Percentiles rank a stretch among this genome's conserved stretches.
Evolutionary conservation across 768 basidiomycete species (phyloP).

Genomic region (Ephemerocybe angulata): DNA sequence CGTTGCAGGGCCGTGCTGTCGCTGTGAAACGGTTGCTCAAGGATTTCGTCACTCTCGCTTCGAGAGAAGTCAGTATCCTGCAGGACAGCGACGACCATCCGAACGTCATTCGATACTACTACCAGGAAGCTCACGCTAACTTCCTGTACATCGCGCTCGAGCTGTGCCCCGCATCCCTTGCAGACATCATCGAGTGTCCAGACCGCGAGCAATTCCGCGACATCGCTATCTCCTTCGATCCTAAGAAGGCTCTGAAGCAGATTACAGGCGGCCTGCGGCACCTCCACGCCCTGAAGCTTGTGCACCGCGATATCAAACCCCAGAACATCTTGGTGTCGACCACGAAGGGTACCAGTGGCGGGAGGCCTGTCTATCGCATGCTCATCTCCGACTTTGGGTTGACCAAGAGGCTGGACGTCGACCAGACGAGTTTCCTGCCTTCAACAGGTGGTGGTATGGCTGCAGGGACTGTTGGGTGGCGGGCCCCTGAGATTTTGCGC

Average conservation of each 20-base stretch:
- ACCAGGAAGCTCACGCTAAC: conserved; percentile 88
- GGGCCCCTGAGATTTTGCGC: conserved; percentile 92
- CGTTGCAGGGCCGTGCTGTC: conserved; percentile 94
- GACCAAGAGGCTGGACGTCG: conserved; percentile 91
- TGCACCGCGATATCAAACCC: conserved; percentile 98
- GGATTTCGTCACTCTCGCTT: conserved; percentile 92
- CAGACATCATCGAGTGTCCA: conserved; percentile 80
- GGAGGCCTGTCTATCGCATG: conserved; percentile 60
- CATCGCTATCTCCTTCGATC: conserved; percentile 73
- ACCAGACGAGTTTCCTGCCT: conserved; percentile 95
- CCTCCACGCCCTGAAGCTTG: conserved; percentile 88
- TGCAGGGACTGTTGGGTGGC: conserved; percentile 95
- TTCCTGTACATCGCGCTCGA: conserved; percentile 99
- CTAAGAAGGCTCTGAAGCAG: conserved; percentile 84
- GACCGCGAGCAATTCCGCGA: conserved; percentile 67
- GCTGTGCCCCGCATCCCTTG: conserved; percentile 86
- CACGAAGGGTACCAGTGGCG: conserved; percentile 49
- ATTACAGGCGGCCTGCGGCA: conserved; percentile 86
- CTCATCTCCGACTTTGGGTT: conserved; percentile 96
- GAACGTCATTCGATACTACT: conserved; percentile 98
- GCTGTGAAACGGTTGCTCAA: conserved; percentile 96
- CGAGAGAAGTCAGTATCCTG: conserved; percentile 89
- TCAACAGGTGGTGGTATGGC: conserved; percentile 86
- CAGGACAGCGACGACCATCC: conserved; percentile 98
- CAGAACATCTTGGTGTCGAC: conserved; percentile 92